A percentile compares a stretch with the other conserved stretches of the same genome.
phyloP scores from a whole-genome alignment of 352 stramenopile genomes.

The Detonula confervacea region DNA sequence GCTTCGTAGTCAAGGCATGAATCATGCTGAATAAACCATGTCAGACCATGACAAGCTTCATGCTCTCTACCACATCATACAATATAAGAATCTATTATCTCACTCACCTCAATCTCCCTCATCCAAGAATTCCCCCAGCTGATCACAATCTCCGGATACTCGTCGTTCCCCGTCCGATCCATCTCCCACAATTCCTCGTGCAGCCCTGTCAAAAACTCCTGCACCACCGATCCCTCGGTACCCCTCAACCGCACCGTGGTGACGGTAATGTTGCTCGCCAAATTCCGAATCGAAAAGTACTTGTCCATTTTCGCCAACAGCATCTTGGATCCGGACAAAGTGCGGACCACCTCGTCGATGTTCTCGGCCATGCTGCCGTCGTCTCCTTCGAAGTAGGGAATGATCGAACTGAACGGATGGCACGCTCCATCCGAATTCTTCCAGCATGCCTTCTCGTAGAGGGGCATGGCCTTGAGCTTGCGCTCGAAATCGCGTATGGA shows the following conservation, averaged over 20 bases:
- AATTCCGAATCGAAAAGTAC: constrained; percentile 26
- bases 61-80: too few species aligned
- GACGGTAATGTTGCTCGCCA: background rate
- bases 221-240: constrained; percentile 10
- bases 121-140: constrained; percentile 33
- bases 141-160: constrained; percentile 34
- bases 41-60: too few species aligned
- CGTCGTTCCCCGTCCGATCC: constrained; percentile 6
- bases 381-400: constrained; percentile 27
- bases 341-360: constrained; percentile 22
- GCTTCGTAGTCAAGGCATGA: too few species aligned
- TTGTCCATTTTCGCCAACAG: constrained; percentile 36
- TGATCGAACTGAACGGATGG: constrained; percentile 36
- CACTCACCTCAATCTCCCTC: constrained; percentile 20
- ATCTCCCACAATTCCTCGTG: constrained; percentile 21
- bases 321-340: constrained; percentile 16
- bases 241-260: constrained; percentile 22
- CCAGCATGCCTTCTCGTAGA: constrained; percentile 27
- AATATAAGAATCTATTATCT: too few species aligned
- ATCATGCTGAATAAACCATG: too few species aligned
- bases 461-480: constrained; percentile 4
- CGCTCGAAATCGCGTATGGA: constrained; percentile 34
- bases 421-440: constrained; percentile 12
- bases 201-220: constrained; percentile 23
- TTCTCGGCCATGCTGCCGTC: constrained; percentile 22